Percentiles rank a stretch among this genome's conserved stretches.
phyloP scores from a whole-genome alignment of 768 basidiomycete genomes.

The Boletellus sp. region DNA sequence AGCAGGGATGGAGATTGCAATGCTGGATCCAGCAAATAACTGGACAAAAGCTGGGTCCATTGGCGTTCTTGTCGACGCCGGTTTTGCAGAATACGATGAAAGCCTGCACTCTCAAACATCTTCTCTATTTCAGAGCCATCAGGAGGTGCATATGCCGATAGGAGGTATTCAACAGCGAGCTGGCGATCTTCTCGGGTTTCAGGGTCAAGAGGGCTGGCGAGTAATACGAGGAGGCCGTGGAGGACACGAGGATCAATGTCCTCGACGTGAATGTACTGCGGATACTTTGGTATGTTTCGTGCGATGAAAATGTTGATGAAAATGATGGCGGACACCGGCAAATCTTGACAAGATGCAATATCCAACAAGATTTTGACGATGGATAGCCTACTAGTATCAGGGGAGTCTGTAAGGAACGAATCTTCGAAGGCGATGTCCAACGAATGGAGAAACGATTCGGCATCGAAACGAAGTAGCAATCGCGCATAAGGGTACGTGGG shows the following conservation, averaged over 20 bases:
- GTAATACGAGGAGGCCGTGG: slow-evolving; percentile 71
- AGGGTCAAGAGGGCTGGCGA: slow-evolving; percentile 70
- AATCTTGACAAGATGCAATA: slow-evolving; percentile 50
- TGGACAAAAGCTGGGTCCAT: slow-evolving; percentile 72
- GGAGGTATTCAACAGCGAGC: slow-evolving; percentile 87
- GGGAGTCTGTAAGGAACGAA: slow-evolving; percentile 73
- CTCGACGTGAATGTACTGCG: slow-evolving; percentile 59
- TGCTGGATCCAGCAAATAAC: slow-evolving; percentile 73
- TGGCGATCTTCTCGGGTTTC: slow-evolving; percentile 91
- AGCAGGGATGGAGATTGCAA: slow-evolving; percentile 61
- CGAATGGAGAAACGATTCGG: slow-evolving; percentile 91
- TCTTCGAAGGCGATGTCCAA: slow-evolving; percentile 96
- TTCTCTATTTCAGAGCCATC: slow-evolving; percentile 62
- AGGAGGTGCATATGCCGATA: slow-evolving; percentile 87
- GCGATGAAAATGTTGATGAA: slow-evolving; percentile 96
- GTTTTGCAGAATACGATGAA: slow-evolving; percentile 84
- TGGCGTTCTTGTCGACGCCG: slow-evolving; percentile 72
- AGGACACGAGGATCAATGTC: slow-evolving; percentile 59
- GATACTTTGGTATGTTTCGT: slow-evolving; percentile 94
- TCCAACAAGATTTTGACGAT: slow-evolving; percentile 85
- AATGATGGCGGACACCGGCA: slow-evolving; percentile 63
- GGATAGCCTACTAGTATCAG: slow-evolving; percentile 67
- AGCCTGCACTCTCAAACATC: slow-evolving; percentile 79
- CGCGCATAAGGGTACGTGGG: slow-evolving; percentile 89
- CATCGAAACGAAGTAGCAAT: slow-evolving; percentile 79